Evolutionary conservation across 2,329 filamentous ascomycete genomes (phyloP).

Genomic region (Monilinia aucupariae): DNA sequence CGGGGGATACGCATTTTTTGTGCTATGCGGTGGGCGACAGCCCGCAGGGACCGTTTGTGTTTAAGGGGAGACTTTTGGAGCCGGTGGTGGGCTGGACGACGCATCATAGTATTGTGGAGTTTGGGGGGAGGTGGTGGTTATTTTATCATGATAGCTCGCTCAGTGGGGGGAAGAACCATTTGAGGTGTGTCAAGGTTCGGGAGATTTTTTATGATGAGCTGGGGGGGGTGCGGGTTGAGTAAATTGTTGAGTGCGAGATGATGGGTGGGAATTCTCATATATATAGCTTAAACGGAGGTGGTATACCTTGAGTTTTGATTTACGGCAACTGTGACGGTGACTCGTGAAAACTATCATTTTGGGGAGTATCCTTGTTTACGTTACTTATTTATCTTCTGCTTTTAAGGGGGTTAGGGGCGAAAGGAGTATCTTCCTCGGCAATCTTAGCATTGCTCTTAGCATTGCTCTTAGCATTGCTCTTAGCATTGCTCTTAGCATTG

Average conservation of each 20-base stretch:
- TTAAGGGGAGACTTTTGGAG: constrained; percentile 65
- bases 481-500: too few species aligned
- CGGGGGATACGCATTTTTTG: constrained; percentile 70
- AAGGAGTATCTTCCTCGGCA: background rate
- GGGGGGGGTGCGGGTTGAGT: constrained; percentile 49
- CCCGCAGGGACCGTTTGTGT: constrained; percentile 68
- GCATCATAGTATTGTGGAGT: constrained; percentile 74
- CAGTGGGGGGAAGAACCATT: constrained; percentile 62
- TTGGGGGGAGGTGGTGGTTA: constrained; percentile 64
- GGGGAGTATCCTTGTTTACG: too few species aligned
- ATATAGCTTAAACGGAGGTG: too few species aligned
- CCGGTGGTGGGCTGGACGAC: constrained; percentile 78
- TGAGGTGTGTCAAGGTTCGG: constrained; percentile 67
- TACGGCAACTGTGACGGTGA: too few species aligned
- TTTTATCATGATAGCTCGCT: constrained; percentile 72
- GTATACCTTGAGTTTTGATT: too few species aligned
- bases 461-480: too few species aligned
- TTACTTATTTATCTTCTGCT: too few species aligned
- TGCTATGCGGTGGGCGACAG: constrained; percentile 61
- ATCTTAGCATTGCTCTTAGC: background rate
- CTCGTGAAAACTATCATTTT: too few species aligned
- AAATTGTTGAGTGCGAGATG: background rate
- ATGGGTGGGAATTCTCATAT: background rate
- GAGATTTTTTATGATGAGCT: constrained; percentile 67
- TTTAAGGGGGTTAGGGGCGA: background rate